Evolutionary conservation across 441 rosid genomes (phyloP), one percentile per base, ranked within the genome.

Genomic region (Omphalea diandra): DNA sequence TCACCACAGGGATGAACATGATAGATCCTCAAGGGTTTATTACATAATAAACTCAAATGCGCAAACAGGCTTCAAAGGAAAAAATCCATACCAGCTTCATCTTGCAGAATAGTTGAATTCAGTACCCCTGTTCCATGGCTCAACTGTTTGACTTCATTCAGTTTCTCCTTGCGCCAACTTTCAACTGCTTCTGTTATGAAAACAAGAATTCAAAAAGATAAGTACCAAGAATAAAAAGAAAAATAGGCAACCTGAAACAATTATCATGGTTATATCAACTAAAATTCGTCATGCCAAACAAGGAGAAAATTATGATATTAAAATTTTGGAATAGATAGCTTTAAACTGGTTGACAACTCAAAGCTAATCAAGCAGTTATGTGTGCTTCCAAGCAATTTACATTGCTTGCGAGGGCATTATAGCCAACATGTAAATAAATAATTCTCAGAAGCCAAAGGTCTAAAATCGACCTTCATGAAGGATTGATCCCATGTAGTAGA

Each of bases 161-260:
- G 76, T 78, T 93, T 95, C 83, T 90, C 93, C 77, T 49, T 86
- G 67, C 97, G 97, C 99, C 99, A 95, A 61, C 69, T 83, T 84
- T 93, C 99, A 76, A 95, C 84, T 22, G 83, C 87, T 76, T 93
- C 98, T 93, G 88, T 83, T n/a, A 60, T 73, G 75, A 72, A 50
- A 68, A 75, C 56, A 73, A 71, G 29, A 20, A 58, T 1, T 29
- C 4, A 59, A 41, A 61, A 41, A 69, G 36, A 41, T 63, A 26
- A 44, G 15, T 40, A 59, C 20, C 57, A 62, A 50, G 29, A 46
- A 46, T 40, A 15, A 29, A 47, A 54, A 54, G 2, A 33, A 56
- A 14, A 22, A 65, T n/a, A n/a, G n/a, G n/a, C 43, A 47, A 63
- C 32, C 38, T 52, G 41, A 38, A 56, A 8, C 27, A 18, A 32